phyloP scores from a whole-genome alignment of 179 eudicot species.

The Gypsophila paniculata region DNA sequence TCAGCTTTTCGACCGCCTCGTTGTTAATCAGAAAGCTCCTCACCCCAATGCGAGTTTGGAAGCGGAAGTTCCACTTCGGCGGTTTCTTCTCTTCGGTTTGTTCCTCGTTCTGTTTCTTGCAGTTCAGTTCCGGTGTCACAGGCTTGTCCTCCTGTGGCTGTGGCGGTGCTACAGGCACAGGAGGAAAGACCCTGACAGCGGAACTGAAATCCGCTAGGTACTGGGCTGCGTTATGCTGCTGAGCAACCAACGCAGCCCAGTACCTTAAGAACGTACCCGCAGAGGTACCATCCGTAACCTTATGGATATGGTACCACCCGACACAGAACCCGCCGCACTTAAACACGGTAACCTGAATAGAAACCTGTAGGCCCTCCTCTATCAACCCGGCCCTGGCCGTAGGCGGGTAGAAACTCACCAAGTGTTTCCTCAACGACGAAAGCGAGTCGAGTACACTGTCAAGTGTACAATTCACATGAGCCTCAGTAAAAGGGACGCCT shows the following conservation, averaged over 20 bases:
- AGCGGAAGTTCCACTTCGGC: not conserved
- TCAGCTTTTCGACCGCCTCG: not conserved
- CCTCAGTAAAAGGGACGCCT: conserved; percentile 5
- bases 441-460: not conserved
- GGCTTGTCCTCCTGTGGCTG: no score
- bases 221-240: not conserved
- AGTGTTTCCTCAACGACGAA: not conserved
- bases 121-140: not conserved
- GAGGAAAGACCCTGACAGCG: not conserved
- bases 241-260: conserved; percentile 2
- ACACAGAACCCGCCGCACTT: conserved; percentile 12
- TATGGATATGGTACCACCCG: conserved; percentile 15
- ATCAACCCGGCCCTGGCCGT: not conserved
- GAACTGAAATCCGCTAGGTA: not conserved
- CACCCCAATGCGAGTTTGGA: not conserved
- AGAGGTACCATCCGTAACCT: conserved; percentile 1
- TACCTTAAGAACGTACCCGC: not conserved
- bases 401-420: not conserved
- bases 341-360: conserved; percentile 15
- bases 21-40: not conserved
- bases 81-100: not conserved
- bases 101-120: not conserved
- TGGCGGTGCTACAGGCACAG: no score
- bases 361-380: not conserved
- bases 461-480: not conserved